Percentiles rank a stretch among this genome's conserved stretches.
Evolutionary conservation across 2,329 filamentous ascomycete species (phyloP).

Genomic region (Paracamarosporium sp.): DNA sequence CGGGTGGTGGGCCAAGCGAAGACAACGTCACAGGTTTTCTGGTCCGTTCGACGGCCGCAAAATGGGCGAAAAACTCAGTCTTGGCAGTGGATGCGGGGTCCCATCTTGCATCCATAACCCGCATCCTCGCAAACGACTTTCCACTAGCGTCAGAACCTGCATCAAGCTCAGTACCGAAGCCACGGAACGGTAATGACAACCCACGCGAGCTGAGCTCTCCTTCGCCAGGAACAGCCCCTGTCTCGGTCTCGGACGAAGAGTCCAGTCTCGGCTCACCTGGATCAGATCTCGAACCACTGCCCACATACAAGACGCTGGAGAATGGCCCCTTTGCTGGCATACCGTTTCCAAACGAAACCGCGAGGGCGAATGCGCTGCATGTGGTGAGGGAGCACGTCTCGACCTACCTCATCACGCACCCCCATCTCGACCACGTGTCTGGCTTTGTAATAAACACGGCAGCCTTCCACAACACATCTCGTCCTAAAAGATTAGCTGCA

Average conservation of each 20-base stretch:
- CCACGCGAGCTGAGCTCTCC: slow-evolving; percentile 24
- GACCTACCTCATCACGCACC: slow-evolving; percentile 91
- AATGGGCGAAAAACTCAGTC: slow-evolving; percentile 83
- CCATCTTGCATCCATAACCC: slow-evolving; percentile 83
- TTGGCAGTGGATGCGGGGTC: slow-evolving; percentile 94
- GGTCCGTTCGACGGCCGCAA: slow-evolving; percentile 78
- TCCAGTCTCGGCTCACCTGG: slow-evolving; percentile 33
- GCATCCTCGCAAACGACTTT: slow-evolving; percentile 70
- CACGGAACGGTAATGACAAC: slow-evolving; percentile 23
- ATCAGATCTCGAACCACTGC: slow-evolving; percentile 30
- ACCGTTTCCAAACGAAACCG: slow-evolving; percentile 68
- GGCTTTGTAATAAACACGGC: slow-evolving; percentile 95
- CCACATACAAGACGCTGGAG: slow-evolving; percentile 63
- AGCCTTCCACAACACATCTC: slow-evolving; percentile 75
- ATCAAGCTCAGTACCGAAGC: slow-evolving; percentile 13
- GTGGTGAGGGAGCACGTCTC: slow-evolving; percentile 82
- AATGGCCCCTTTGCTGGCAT: slow-evolving; percentile 82
- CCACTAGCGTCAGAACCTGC: slow-evolving; percentile 47
- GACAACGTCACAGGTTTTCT: slow-evolving; percentile 89
- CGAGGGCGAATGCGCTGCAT: slow-evolving; percentile 80
- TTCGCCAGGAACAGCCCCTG: slow-evolving; percentile 32
- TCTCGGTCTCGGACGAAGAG: slow-evolving; percentile 34
- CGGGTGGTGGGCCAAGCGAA: slow-evolving; percentile 88
- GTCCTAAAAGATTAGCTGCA: slow-evolving; percentile 84
- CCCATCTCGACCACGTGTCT: slow-evolving; percentile 93